Evolutionary conservation across 73 alveolate species (phyloP).

Genomic region (Loxodes magnus): DNA sequence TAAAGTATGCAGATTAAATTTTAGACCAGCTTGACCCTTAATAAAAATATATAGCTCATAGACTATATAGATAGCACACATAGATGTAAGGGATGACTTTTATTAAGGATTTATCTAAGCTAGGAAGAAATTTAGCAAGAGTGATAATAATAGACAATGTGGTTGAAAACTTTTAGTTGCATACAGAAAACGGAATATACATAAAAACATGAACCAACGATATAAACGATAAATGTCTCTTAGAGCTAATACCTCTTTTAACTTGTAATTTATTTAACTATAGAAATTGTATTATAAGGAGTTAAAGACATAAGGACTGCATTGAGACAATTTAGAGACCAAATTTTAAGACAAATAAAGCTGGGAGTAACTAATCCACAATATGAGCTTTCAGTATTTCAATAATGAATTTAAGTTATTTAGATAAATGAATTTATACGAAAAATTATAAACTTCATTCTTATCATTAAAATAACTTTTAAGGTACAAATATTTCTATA

Average conservation of each 20-base stretch:
- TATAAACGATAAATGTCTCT: slow-evolving; percentile 51
- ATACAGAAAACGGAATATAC: slow-evolving; percentile 91
- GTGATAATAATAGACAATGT: slow-evolving; percentile 84
- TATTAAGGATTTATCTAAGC: slow-evolving; percentile 62
- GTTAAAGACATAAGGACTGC: slow-evolving; percentile 76
- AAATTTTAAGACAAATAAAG: no score
- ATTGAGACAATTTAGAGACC: slow-evolving; percentile 59
- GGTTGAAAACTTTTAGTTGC: slow-evolving; percentile 71
- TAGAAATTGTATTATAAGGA: slow-evolving; percentile 54
- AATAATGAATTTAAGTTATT: no score
- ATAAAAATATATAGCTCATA: slow-evolving; percentile 42
- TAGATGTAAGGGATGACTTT: slow-evolving; percentile 33
- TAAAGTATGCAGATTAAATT: slow-evolving; percentile 94
- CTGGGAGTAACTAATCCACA: no score
- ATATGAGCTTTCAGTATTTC: no score
- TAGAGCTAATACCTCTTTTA: no score
- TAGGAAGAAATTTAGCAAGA: slow-evolving; percentile 73
- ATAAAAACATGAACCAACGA: slow-evolving; percentile 92
- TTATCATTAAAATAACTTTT: no score
- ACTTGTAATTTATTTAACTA: no score
- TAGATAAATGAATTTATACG: no score
- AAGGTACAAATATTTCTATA: no score
- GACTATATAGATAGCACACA: slow-evolving; percentile 90
- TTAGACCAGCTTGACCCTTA: slow-evolving; percentile 83
- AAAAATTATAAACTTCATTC: no score